Base-by-base conservation (phyloP, 306 rosid genomes). In the Astragalus membranaceus region DNA sequence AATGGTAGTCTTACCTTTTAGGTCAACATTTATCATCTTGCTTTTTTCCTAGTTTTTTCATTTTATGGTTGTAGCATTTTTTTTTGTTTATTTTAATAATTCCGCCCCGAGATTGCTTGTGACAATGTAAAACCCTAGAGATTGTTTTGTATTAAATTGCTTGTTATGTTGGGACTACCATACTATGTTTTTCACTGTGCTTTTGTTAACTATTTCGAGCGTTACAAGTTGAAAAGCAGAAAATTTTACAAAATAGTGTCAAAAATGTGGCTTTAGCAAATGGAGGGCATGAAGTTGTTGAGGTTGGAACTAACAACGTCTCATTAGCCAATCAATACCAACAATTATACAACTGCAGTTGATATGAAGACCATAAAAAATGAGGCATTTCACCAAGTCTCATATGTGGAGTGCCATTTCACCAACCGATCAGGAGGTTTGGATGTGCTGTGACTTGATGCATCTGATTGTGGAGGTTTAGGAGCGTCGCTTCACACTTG, bases 211-310 rank as follows among this genome's bases (percentile, higher is more conserved):
- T 56, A 50, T 42, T 46, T 55, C 14, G 23, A 29, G 53, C 29
- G 61, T 64, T 79, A 77, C 83, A 93, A 97, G 95, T 90, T 81
- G 98, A 90, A 81, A 94, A 87, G 83, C 86, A 87, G 53, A 87
- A 84, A 83, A 94, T 94, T 83, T 80, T 87, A 85, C 92, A 73
- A 76, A 85, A 60, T 49, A 84, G 75, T 64, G 88, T 69, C 35
- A 90, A 84, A 77, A 67, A 77, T 33, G 58, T 5, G 63, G 74
- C 83, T 53, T 53, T 71, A 69, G 69, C 79, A 33, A 86, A 75
- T 77, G 87, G 73, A 78, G 75, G 78, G 57, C 67, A 47, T 51
- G 85, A 17, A 57, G 56, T 67, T 67, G 72, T 73, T 20, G 65
- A 64, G 47, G 53, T 53, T 51, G 86, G 67, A 77, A 72, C 71